Percentiles rank a stretch among this genome's conserved stretches.
These are phyloP conservation scores for Fusarium tupiense DNA, from an alignment of 2,329 filamentous ascomycete species.

Conservation along the genomic window DNA sequence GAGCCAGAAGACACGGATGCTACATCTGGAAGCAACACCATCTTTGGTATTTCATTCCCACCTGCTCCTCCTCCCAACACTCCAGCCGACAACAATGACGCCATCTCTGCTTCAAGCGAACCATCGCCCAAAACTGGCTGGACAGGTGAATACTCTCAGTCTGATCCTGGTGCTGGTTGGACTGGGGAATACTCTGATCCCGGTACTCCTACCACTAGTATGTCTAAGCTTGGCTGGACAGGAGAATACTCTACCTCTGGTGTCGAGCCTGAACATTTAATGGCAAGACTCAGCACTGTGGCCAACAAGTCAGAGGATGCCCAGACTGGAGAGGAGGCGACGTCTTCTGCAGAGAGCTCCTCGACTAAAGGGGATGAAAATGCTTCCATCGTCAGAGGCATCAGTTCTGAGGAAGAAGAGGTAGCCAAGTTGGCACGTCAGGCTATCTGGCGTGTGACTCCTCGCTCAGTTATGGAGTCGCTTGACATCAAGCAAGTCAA, in stretches of 20 bases:
- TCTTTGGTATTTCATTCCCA: not conserved
- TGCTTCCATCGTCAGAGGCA: too few relatives aligned
- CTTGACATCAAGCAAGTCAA: not conserved
- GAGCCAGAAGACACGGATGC: not conserved
- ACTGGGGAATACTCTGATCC: not conserved
- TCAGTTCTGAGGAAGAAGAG: not conserved
- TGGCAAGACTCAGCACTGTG: not conserved
- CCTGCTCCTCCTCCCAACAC: not conserved
- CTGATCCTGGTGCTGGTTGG: not conserved
- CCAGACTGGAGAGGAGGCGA: not conserved
- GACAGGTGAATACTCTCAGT: not conserved
- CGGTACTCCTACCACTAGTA: not conserved
- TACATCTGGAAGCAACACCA: not conserved
- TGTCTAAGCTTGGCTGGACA: not conserved
- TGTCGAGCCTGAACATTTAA: not conserved
- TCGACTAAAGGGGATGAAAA: rapidly evolving
- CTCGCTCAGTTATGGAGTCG: not conserved
- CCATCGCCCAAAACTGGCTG: not conserved
- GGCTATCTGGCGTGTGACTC: not conserved
- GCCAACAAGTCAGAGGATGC: not conserved
- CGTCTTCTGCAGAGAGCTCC: not conserved
- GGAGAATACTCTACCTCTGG: not conserved
- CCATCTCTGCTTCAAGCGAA: too few relatives aligned
- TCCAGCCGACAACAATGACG: not conserved
- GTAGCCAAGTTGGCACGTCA: not conserved